These are phyloP conservation scores for Diospyros kaki DNA, from an alignment of 148 eudicot species.

Conservation along the genomic window DNA sequence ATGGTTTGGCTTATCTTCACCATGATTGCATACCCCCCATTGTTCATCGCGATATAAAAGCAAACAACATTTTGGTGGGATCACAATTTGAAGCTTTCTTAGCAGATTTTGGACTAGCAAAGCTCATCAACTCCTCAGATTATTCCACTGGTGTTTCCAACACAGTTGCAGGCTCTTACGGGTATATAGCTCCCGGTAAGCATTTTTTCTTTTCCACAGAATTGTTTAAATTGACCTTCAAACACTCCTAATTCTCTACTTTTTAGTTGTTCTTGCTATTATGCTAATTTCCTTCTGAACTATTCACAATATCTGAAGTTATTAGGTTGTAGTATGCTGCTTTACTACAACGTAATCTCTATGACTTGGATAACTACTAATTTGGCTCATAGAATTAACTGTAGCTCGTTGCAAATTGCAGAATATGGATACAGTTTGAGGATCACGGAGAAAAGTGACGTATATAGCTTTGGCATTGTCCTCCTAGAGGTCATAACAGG, in stretches of 20 bases:
- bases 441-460: conserved; percentile 39
- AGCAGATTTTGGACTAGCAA: conserved; percentile 43
- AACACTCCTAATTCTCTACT: neutral
- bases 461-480: conserved; percentile 39
- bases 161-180: conserved; percentile 36
- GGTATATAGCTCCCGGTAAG: conserved; percentile 46
- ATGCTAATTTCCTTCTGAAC: neutral
- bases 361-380: neutral
- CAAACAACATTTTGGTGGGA: conserved; percentile 37
- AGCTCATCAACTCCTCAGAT: conserved; percentile 22
- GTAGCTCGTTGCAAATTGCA: conserved; percentile 14
- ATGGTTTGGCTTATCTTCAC: conserved; percentile 40
- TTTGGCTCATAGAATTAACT: neutral
- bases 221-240: too few relatives aligned
- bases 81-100: conserved; percentile 32
- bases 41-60: conserved; percentile 33
- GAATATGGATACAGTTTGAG: conserved; percentile 33
- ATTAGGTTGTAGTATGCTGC: too few relatives aligned
- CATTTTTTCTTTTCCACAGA: neutral
- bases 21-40: conserved; percentile 42
- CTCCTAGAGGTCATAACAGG: conserved; percentile 40
- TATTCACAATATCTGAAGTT: neutral
- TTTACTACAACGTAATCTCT: too few relatives aligned
- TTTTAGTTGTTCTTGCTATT: neutral
- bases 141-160: conserved; percentile 20